These are phyloP conservation scores for Chamaenerion angustifolium DNA, from an alignment of 345 rosid species.

Conservation along the genomic window DNA sequence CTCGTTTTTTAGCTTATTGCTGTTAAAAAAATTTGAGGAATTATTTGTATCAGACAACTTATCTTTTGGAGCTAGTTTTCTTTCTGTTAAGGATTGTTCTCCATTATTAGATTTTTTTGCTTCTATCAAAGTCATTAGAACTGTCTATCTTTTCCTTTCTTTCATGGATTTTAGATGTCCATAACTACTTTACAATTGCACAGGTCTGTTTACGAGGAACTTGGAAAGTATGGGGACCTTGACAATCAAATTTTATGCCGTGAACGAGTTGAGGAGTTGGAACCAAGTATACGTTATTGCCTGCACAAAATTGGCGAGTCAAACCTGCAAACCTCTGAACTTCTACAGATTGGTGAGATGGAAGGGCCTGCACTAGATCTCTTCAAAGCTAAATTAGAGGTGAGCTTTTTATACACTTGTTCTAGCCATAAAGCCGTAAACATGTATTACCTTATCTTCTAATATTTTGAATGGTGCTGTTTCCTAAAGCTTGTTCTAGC, in stretches of 20 bases:
- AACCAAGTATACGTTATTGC: slow-evolving; percentile 87
- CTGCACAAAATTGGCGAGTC: slow-evolving; percentile 87
- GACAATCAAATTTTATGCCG: slow-evolving; percentile 94
- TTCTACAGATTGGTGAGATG: slow-evolving; percentile 87
- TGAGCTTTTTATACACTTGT: slow-evolving; percentile 4
- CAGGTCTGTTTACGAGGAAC: slow-evolving; percentile 97
- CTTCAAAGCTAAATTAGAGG: slow-evolving; percentile 92
- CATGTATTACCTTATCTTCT: too few relatives aligned
- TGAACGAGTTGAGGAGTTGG: slow-evolving; percentile 96
- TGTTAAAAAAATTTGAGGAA: too few relatives aligned
- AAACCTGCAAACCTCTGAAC: slow-evolving; percentile 77
- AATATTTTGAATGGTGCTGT: too few relatives aligned
- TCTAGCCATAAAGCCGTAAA: too few relatives aligned
- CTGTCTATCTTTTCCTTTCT: too few relatives aligned
- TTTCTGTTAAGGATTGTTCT: too few relatives aligned
- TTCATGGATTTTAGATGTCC: background rate
- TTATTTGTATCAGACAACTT: too few relatives aligned
- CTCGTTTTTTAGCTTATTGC: too few relatives aligned
- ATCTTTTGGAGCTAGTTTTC: too few relatives aligned
- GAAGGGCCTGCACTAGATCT: slow-evolving; percentile 98
- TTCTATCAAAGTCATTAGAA: too few relatives aligned
- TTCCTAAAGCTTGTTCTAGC: too few relatives aligned
- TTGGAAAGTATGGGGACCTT: slow-evolving; percentile 90
- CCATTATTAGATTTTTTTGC: too few relatives aligned
- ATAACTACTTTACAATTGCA: slow-evolving; percentile 3